Evolutionary conservation across 441 rosid genomes (phyloP).

Genomic region (California macrophylla): DNA sequence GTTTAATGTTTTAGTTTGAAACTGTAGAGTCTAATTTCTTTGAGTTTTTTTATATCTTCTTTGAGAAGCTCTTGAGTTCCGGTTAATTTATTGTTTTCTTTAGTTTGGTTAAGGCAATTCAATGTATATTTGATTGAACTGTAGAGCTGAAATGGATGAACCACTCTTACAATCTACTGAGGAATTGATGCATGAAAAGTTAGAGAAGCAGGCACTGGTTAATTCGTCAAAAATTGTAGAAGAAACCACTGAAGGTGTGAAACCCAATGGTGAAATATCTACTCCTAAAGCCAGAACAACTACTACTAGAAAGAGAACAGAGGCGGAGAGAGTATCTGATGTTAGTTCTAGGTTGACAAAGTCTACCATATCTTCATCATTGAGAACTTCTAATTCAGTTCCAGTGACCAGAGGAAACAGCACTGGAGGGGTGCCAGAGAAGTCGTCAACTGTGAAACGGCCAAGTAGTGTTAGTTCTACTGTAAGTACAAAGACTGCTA

Average conservation of each 20-base stretch:
- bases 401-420: conserved; percentile 69
- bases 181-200: conserved; percentile 15
- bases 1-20: not conserved
- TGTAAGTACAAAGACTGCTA: conserved; percentile 33
- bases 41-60: not conserved
- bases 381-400: conserved; percentile 36
- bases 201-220: conserved; percentile 30
- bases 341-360: conserved; percentile 38
- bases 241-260: conserved; percentile 29
- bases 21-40: not conserved
- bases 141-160: conserved; percentile 49
- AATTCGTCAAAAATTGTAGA: conserved; percentile 31
- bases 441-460: conserved; percentile 28
- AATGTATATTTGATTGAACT: conserved; percentile 19
- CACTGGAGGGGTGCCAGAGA: conserved; percentile 73
- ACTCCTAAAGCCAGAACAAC: conserved; percentile 33
- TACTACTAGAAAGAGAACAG: conserved; percentile 49
- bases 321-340: conserved; percentile 25
- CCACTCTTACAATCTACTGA: conserved; percentile 26
- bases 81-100: conserved; percentile 19
- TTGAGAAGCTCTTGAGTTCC: not conserved
- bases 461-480: conserved; percentile 21
- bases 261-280: conserved; percentile 29
- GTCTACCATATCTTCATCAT: conserved; percentile 38
- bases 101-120: conserved; percentile 17